These are phyloP conservation scores for Cocos nucifera DNA, from an alignment of 176 grass and related monocot species.

Conservation along the genomic window DNA sequence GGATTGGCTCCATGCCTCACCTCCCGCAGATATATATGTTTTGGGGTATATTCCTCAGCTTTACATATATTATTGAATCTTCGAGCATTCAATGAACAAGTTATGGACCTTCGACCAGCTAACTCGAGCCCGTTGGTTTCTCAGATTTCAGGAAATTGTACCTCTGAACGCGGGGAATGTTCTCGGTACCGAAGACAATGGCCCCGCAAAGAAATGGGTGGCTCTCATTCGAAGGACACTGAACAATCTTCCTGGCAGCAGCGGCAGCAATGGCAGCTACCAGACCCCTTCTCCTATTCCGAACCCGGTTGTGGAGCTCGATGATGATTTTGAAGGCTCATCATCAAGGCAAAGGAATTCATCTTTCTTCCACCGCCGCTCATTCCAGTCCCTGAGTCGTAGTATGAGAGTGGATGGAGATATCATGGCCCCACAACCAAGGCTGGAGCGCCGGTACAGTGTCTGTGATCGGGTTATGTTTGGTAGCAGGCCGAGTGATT, in stretches of 20 bases:
- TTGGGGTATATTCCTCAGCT: constrained; percentile 45
- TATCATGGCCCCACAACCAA: constrained; percentile 56
- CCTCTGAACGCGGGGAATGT: constrained; percentile 92
- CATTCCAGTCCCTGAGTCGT: constrained; percentile 81
- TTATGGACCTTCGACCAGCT: not conserved
- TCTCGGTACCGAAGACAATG: constrained; percentile 96
- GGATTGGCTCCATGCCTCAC: constrained; percentile 95
- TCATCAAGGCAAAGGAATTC: constrained; percentile 47
- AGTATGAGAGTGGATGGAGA: constrained; percentile 85
- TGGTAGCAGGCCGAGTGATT: constrained; percentile 70
- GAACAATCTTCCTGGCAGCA: constrained; percentile 68
- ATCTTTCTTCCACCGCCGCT: constrained; percentile 65
- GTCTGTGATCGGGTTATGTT: constrained; percentile 78
- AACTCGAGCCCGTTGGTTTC: not conserved
- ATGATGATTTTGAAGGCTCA: constrained; percentile 78
- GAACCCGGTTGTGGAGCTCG: constrained; percentile 66
- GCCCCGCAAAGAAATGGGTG: constrained; percentile 90
- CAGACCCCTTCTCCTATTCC: constrained; percentile 73
- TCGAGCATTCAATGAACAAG: not conserved
- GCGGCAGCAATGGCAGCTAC: constrained; percentile 62
- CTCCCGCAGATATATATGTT: constrained; percentile 89
- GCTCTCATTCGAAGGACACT: constrained; percentile 73
- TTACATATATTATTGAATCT: not conserved
- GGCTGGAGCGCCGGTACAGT: constrained; percentile 77
- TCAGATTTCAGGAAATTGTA: constrained; percentile 96